These are phyloP conservation scores for Raphanus sativus DNA, from an alignment of 345 rosid genomes.

Conservation along the genomic window DNA sequence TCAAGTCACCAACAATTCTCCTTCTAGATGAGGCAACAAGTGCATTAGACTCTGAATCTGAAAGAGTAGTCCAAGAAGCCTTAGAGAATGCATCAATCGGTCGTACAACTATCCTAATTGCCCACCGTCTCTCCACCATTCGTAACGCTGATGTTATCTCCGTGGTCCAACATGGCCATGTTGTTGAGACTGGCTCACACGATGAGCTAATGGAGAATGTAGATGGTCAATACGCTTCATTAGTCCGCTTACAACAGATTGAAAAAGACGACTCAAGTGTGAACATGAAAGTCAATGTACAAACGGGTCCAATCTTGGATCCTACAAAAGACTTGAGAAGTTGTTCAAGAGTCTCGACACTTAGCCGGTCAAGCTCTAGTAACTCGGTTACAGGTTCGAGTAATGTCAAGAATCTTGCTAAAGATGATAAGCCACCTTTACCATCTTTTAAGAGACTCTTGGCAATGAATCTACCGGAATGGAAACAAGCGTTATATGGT, in stretches of 20 bases:
- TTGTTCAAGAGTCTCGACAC: constrained; percentile 34
- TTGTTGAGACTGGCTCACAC: constrained; percentile 80
- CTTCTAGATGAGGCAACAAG: constrained; percentile 92
- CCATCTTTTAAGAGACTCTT: constrained; percentile 61
- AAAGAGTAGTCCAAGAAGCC: constrained; percentile 87
- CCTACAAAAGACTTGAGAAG: constrained; percentile 37
- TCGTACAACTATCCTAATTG: constrained; percentile 79
- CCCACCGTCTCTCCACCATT: constrained; percentile 87
- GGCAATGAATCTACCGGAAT: constrained; percentile 59
- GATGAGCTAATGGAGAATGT: constrained; percentile 58
- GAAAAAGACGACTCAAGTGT: constrained; percentile 29
- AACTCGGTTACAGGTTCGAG: constrained; percentile 32
- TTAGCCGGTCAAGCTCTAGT: constrained; percentile 36
- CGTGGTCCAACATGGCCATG: constrained; percentile 74
- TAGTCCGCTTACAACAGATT: constrained; percentile 56
- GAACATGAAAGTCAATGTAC: constrained; percentile 32
- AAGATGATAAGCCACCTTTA: constrained; percentile 31
- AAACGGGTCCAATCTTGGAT: neutral
- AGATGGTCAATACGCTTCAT: constrained; percentile 75
- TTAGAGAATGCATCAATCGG: constrained; percentile 76
- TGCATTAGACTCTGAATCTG: constrained; percentile 88
- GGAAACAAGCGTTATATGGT: constrained; percentile 61
- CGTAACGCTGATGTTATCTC: constrained; percentile 73
- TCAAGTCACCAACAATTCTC: constrained; percentile 71
- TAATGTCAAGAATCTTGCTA: neutral